Evolutionary conservation across 306 rosid genomes (phyloP).

Genomic region (Sphenostylis stenocarpa): DNA sequence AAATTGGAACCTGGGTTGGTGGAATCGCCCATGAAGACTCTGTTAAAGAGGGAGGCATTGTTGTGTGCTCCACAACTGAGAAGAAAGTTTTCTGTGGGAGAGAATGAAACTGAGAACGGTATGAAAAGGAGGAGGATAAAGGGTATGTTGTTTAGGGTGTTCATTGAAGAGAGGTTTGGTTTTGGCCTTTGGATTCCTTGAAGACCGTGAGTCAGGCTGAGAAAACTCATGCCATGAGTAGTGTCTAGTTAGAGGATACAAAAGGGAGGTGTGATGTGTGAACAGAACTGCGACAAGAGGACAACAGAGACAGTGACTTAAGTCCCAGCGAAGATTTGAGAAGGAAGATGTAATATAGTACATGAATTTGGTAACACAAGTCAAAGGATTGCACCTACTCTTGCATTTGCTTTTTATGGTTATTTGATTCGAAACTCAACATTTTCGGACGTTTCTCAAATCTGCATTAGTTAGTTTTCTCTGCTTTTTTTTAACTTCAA

Average conservation of each 20-base stretch:
- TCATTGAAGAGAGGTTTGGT: slow-evolving; percentile 52
- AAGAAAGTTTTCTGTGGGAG: slow-evolving; percentile 71
- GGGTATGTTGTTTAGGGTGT: slow-evolving; percentile 21
- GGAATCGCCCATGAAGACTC: slow-evolving; percentile 62
- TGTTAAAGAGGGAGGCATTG: slow-evolving; percentile 56
- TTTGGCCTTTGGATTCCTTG: slow-evolving; percentile 22
- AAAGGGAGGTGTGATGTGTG: neutral
- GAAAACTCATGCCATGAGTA: slow-evolving; percentile 8
- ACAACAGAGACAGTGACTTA: slow-evolving; percentile 34
- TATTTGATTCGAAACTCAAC: neutral
- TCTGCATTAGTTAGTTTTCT: neutral
- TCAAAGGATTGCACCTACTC: slow-evolving; percentile 27
- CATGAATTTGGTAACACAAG: slow-evolving; percentile 30
- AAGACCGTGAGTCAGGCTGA: slow-evolving; percentile 18
- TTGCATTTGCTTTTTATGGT: slow-evolving; percentile 15
- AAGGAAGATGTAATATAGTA: slow-evolving; percentile 16
- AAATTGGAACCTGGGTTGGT: slow-evolving; percentile 42
- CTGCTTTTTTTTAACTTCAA: neutral
- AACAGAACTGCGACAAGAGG: slow-evolving; percentile 21
- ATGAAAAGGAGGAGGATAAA: slow-evolving; percentile 32
- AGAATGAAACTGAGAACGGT: slow-evolving; percentile 55
- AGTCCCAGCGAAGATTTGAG: slow-evolving; percentile 27
- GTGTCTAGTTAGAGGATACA: neutral
- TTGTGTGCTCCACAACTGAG: slow-evolving; percentile 75
- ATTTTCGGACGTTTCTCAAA: slow-evolving; percentile 35